These are phyloP conservation scores for Gossypium mustelinum DNA, from an alignment of 345 rosid genomes.

Conservation along the genomic window DNA sequence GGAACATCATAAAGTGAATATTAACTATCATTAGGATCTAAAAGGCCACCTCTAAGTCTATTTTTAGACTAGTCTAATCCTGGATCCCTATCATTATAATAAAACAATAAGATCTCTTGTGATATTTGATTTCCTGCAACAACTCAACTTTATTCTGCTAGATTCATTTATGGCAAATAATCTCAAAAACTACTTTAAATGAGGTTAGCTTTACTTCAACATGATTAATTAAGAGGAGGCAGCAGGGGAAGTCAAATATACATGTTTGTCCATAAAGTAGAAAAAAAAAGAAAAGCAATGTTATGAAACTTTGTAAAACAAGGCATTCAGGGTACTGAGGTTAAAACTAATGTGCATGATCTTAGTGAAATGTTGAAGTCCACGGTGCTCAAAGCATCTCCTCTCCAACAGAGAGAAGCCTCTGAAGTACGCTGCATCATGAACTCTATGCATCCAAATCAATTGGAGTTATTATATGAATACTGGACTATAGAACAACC, in stretches of 20 bases:
- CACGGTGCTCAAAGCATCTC: neutral
- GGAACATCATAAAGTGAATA: neutral
- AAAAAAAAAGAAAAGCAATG: neutral
- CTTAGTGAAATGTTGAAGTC: neutral
- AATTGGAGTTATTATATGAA: neutral
- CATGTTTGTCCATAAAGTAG: neutral
- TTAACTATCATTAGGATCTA: neutral
- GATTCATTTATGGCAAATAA: neutral
- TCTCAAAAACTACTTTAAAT: neutral
- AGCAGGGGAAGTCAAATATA: neutral
- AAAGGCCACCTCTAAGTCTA: neutral
- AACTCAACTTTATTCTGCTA: neutral
- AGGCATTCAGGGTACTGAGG: neutral
- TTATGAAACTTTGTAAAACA: neutral
- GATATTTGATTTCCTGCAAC: neutral
- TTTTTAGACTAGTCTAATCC: neutral
- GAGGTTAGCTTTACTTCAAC: neutral
- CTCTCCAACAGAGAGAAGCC: neutral
- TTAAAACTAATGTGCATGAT: neutral
- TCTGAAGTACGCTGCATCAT: neutral
- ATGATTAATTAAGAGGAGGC: neutral
- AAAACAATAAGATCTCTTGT: neutral
- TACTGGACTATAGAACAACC: neutral
- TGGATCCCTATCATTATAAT: neutral
- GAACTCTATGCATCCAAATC: neutral